A percentile compares a stretch with the other conserved stretches of the same genome.
phyloP scores from a whole-genome alignment of 768 basidiomycete species.

The Rhizopogon rudus region DNA sequence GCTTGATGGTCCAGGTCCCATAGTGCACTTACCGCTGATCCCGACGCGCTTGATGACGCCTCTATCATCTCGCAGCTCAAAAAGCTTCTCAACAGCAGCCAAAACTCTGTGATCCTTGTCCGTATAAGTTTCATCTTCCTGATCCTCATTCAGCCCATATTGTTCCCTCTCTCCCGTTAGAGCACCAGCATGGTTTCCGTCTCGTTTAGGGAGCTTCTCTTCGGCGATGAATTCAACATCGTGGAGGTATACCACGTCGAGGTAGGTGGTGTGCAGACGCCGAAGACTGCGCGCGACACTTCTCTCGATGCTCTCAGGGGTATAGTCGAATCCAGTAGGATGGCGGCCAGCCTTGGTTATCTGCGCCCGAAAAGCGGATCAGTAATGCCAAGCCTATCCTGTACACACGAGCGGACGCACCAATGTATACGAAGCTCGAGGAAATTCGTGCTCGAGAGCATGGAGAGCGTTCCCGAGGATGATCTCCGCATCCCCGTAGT shows the following conservation, averaged over 20 bases:
- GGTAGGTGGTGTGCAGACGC: conserved; percentile 68
- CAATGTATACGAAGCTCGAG: conserved; percentile 72
- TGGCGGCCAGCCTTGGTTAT: conserved; percentile 87
- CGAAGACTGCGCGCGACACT: conserved; percentile 63
- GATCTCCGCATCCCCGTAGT: conserved; percentile 77
- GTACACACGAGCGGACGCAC: conserved; percentile 29
- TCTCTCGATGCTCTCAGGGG: conserved; percentile 55
- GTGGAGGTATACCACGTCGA: conserved; percentile 80
- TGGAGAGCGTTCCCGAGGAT: conserved; percentile 64
- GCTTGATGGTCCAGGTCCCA: too few species aligned
- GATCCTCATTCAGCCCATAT: conserved; percentile 62
- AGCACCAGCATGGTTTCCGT: conserved; percentile 54
- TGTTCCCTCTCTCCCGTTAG: conserved; percentile 45
- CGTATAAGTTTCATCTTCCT: conserved; percentile 54
- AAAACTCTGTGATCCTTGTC: conserved; percentile 71
- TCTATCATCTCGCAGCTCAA: conserved; percentile 56
- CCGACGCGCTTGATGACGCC: conserved; percentile 73
- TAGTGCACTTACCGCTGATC: conserved; percentile 57
- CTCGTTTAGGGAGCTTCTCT: conserved; percentile 39
- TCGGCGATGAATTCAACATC: conserved; percentile 78
- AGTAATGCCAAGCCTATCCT: not conserved
- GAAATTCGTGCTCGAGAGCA: conserved; percentile 61
- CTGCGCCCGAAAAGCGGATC: conserved; percentile 32
- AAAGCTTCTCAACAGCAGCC: conserved; percentile 60
- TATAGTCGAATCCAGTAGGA: conserved; percentile 65